Conservation (phyloP, 176 grass and related monocot species). For the Eleusine coracana region DNA sequence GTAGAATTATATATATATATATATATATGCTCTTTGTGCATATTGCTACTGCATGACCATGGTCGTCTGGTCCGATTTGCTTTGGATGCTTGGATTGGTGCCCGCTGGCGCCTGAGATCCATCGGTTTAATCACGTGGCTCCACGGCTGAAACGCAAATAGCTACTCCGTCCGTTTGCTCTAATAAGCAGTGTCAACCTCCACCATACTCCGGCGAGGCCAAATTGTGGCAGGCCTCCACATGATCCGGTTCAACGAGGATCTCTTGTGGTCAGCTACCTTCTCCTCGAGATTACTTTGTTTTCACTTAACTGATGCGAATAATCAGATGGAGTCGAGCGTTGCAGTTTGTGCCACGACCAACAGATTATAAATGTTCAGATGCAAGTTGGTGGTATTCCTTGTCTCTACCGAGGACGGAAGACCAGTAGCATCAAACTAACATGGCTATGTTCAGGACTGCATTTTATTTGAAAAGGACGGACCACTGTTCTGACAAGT, state of each 20-base stretch:
- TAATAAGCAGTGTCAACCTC: too few species aligned
- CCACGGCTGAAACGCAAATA: too few species aligned
- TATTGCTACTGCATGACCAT: neutral
- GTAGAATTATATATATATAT: too few species aligned
- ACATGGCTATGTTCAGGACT: slow-evolving; percentile 1
- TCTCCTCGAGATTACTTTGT: neutral
- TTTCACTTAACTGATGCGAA: neutral
- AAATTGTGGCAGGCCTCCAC: too few species aligned
- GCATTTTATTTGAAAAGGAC: neutral
- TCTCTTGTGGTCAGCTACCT: slow-evolving; percentile 11
- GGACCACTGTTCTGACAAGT: neutral
- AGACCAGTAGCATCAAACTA: neutral
- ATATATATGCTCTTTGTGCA: neutral
- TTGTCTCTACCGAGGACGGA: neutral
- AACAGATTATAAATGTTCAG: neutral
- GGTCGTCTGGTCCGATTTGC: neutral
- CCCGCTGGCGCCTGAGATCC: too few species aligned
- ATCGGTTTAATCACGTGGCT: too few species aligned
- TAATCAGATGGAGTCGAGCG: neutral
- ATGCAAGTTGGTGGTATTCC: slow-evolving; percentile 1
- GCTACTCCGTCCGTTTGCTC: too few species aligned
- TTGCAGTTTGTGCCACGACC: neutral
- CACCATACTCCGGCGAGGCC: too few species aligned
- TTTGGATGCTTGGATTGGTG: slow-evolving; percentile 44
- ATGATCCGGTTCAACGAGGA: neutral